phyloP scores from a whole-genome alignment of 257 asterid species.

The Petunia axillaris region DNA sequence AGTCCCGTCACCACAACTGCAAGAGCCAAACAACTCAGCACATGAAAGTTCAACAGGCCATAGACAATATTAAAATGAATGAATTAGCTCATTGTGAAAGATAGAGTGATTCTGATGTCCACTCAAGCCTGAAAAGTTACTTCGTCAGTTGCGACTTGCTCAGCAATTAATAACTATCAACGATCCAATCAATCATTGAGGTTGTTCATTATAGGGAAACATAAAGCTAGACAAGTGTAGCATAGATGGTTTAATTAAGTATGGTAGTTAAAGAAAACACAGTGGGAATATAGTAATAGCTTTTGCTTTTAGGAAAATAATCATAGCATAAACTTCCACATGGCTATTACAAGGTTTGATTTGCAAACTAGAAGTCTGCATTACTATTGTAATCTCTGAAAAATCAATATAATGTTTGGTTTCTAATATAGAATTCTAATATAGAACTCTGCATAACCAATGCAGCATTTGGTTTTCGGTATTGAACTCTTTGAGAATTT shows the following conservation, averaged over 20 bases:
- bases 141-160: not conserved
- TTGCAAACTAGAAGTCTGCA: not conserved
- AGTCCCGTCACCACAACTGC: constrained; percentile 97
- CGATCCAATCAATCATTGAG: not conserved
- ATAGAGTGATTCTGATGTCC: not conserved
- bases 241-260: not conserved
- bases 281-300: not conserved
- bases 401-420: not conserved
- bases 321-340: not conserved
- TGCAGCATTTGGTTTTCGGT: not conserved
- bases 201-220: constrained; percentile 7
- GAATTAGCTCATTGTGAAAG: constrained; percentile 13
- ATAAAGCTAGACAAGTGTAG: constrained; percentile 2
- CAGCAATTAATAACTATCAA: constrained; percentile 10
- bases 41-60: not conserved
- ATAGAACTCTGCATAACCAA: not conserved
- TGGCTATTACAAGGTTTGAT: not conserved
- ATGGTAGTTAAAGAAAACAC: not conserved
- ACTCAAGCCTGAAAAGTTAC: not conserved
- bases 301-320: constrained; percentile 1
- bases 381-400: not conserved
- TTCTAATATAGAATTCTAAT: too few species aligned
- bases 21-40: constrained; percentile 40
- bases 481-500: not conserved
- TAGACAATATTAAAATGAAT: not conserved